Base-by-base conservation (phyloP, 192 early-diverging fungal genomes). In the Linnemannia exigua region DNA sequence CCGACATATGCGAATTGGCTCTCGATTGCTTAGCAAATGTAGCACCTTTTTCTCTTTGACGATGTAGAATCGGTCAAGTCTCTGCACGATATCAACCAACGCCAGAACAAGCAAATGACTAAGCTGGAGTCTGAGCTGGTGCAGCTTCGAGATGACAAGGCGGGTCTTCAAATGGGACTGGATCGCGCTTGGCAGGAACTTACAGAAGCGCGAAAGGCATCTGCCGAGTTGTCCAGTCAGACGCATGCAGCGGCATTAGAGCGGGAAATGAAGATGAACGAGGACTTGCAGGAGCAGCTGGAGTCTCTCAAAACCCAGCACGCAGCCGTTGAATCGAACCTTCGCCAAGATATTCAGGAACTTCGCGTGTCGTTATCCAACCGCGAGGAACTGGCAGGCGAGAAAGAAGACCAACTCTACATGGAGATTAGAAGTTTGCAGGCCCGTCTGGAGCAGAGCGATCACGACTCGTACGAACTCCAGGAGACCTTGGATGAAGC, bases 181-280 rank as follows among this genome's bases (percentile, higher is more conserved):
- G 82, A 84, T 74, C 82, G 82, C 8, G 66, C 77, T 9, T 63
- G 75, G 73, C 82, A 84, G 35, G 82, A 84, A 44, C 72, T 84
- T 0, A 48, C 69, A 37, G 82, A 84, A 19, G 82, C 82, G 2
- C 82, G 82, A 14, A 84, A 84, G 54, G 69, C 77, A 3, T 84
- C 82, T 5, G 73, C 71, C 0, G 82, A 84, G 33, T 52, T 84
- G 19, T 84, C 82, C 14, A 79, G 36, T 50, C 82, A 79, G 52
- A 80, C 82, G 2, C 89, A 89, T 44, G 80, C 89, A 14, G 89
- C 88, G 9, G 88, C 89, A 1, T 25, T 91, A 46, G 90, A 91
- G 31, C 89, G 88, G 31, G 90, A 91, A 74, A 73, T 90, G 66
- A 78, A 79, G 25, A 48, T 91, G 8, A 88, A 90, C 54, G 88